These are phyloP conservation scores for Fraxinus cuspidata DNA, from an alignment of 257 asterid genomes.

Conservation along the genomic window DNA sequence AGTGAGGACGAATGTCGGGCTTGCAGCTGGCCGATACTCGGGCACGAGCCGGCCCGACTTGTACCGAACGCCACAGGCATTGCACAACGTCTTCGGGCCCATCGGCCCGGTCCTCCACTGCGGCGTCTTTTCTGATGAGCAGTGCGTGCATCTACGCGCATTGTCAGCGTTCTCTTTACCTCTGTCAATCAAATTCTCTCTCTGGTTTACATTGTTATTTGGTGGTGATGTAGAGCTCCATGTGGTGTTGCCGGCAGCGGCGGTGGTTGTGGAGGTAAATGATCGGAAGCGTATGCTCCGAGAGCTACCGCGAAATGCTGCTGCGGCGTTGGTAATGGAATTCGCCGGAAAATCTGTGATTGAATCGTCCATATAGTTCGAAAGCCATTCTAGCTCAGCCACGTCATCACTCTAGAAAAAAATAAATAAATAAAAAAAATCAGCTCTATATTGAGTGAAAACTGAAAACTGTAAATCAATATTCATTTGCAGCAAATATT, in stretches of 20 bases:
- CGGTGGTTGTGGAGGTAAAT: slow-evolving; percentile 19
- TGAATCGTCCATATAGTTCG: slow-evolving; percentile 71
- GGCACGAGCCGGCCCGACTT: slow-evolving; percentile 80
- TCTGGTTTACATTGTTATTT: slow-evolving; percentile 11
- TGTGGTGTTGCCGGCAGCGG: slow-evolving; percentile 1
- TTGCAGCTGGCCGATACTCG: slow-evolving; percentile 82
- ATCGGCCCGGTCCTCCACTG: slow-evolving; percentile 87
- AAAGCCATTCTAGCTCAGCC: slow-evolving; percentile 80
- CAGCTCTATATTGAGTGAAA: neutral
- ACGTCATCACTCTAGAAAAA: slow-evolving; percentile 52
- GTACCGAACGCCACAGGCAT: slow-evolving; percentile 83
- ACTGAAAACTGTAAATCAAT: neutral
- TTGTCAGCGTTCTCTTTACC: slow-evolving; percentile 32
- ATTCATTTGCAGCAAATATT: neutral
- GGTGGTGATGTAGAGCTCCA: neutral
- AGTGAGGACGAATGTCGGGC: slow-evolving; percentile 83
- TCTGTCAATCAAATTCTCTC: slow-evolving; percentile 17
- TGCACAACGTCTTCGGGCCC: slow-evolving; percentile 82
- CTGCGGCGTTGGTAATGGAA: slow-evolving; percentile 36
- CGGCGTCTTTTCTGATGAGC: slow-evolving; percentile 82
- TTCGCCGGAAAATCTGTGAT: slow-evolving; percentile 48
- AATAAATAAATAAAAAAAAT: neutral
- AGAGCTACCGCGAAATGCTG: slow-evolving; percentile 40
- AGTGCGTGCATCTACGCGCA: slow-evolving; percentile 71
- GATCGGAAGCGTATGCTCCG: slow-evolving; percentile 48